Percentiles rank a stretch among this genome's conserved stretches.
Evolutionary conservation across 2,329 filamentous ascomycete species (phyloP).

Genomic region (Ophiostoma novo-ulmi): DNA sequence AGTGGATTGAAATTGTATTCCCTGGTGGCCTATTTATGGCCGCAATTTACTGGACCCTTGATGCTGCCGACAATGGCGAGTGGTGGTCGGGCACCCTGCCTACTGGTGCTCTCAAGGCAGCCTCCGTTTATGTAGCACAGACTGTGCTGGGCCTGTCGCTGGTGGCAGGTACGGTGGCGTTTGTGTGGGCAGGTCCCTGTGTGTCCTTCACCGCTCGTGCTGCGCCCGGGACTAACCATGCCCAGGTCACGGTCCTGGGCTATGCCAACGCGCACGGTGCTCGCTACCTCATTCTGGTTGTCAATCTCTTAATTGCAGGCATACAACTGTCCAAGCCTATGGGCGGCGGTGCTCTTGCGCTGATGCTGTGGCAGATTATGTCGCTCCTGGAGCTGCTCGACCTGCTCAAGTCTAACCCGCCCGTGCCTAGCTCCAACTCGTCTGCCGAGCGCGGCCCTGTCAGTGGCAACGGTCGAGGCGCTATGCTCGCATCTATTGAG

Average conservation of each 20-base stretch:
- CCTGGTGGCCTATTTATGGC: slow-evolving; percentile 69
- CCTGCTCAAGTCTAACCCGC: slow-evolving; percentile 47
- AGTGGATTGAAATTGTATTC: slow-evolving; percentile 79
- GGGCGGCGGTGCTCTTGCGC: slow-evolving; percentile 76
- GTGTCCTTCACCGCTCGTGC: slow-evolving; percentile 62
- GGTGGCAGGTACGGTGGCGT: slow-evolving; percentile 78
- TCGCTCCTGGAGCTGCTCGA: slow-evolving; percentile 64
- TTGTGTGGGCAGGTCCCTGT: slow-evolving; percentile 78
- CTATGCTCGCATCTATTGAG: slow-evolving; percentile 21
- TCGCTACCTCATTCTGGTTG: slow-evolving; percentile 77
- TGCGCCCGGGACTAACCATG: slow-evolving; percentile 38
- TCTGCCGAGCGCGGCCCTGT: neutral
- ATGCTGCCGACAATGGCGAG: slow-evolving; percentile 78
- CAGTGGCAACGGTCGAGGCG: slow-evolving; percentile 11
- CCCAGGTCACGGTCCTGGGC: slow-evolving; percentile 72
- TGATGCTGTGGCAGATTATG: slow-evolving; percentile 85
- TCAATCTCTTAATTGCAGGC: slow-evolving; percentile 71
- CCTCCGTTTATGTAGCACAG: slow-evolving; percentile 74
- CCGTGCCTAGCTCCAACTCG: neutral
- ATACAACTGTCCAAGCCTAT: slow-evolving; percentile 88
- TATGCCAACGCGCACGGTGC: slow-evolving; percentile 92
- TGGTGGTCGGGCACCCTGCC: slow-evolving; percentile 61
- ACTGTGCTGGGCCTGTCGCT: slow-evolving; percentile 72
- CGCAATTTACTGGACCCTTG: slow-evolving; percentile 80
- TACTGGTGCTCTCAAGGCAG: slow-evolving; percentile 61